Base-by-base conservation (phyloP, 768 basidiomycete species). In the Agrocybe pediades region DNA sequence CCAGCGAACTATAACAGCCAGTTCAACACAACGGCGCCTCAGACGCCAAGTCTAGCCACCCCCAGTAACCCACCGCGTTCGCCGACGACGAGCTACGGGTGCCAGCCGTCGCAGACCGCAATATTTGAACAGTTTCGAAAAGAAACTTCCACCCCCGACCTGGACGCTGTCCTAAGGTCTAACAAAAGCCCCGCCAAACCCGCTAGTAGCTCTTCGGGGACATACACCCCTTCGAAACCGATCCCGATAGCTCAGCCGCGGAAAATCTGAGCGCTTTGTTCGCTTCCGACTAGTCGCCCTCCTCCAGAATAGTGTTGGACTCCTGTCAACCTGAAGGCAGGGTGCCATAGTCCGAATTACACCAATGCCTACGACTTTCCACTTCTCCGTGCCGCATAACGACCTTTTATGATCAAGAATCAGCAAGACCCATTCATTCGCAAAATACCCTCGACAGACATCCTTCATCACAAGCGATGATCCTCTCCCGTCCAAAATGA, bases 121-220 rank as follows among this genome's bases (percentile, higher is more conserved):
- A 54, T 62, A 48, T 60, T 63, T 29, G 52, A 58, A 17, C 49
- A 58, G 6, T 58, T 56, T 41, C 53, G 44, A 25, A 57, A 63
- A 53, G 58, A 62, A n/a, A 47, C 55, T 17, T 54, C 62, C 29
- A 57, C 54, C 6, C 58, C 59, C 16, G 62, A 63, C 15, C 56
- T 65, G n/a, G 49, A 49, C 21, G 41, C 60, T 39, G 51, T 62
- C 40, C 43, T 63, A 19, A 61, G 54, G 48, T 47, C 61, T 33
- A 59, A 54, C 19, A 57, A 53, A 49, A 41, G 39, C 29, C 29
- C 33, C 21, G 16, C 40, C 25, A 48, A 49, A 23, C 30, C 30
- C 15, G 19, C 23, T 23, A 41, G 17, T 8, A 16, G 33, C 33
- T 46, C 36, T 9, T 41, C 49, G 7, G 51, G 17, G 16, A 33